Base-by-base conservation (phyloP, 371 early-diverging fungal species). In the Mortierella sp. region DNA sequence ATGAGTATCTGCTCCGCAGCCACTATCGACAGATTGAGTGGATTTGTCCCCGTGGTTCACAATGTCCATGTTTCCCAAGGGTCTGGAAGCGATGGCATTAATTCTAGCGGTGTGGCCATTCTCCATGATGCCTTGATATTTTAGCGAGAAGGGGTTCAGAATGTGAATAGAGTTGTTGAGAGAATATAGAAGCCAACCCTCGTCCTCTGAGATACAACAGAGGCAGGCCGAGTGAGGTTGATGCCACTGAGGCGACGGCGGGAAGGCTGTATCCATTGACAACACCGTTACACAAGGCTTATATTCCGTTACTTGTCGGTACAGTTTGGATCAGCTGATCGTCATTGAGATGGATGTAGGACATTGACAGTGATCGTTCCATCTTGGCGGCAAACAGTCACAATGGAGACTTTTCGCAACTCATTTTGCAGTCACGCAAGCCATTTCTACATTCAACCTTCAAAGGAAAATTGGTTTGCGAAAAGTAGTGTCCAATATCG, bases 171-270 rank as follows among this genome's bases (percentile, higher is more conserved):
- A 45, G 65, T 58, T 74, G 58, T 80, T 80, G 62, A 74, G 71
- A 1, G 80, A 42, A 29, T 80, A 80, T 3, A 80, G 53, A 10
- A 80, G 60, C 80, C 80, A 80, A 3, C 80, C 80, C 19, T 67
- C 32, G 2, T 55, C 26, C 35, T 69, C 68, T 12, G 61, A 61
- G 28, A 62, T n/a, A 28, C 47, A 55, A 40, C 47, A 66, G 26
- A 80, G 70, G 47, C 75, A 70, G 19, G 80, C 80, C 29, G 80
- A 70, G 26, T 74, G 74, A 1, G 80, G 60, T 19, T 70, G 80
- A 62, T 80, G 54, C 80, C 80, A 80, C 47, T 74, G 75, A 0
- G 80, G 80, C 22, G 80, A 80, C 2, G 80, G 80, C 10, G 80
- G 80, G 61, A 70, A 70, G 26, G 54, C 53, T 17, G 72, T 57